Percentiles rank a stretch among this genome's conserved stretches.
These are phyloP conservation scores for Chernovozyma sophiae-reginae DNA, from an alignment of 1,139 yeast species.

Conservation along the genomic window DNA sequence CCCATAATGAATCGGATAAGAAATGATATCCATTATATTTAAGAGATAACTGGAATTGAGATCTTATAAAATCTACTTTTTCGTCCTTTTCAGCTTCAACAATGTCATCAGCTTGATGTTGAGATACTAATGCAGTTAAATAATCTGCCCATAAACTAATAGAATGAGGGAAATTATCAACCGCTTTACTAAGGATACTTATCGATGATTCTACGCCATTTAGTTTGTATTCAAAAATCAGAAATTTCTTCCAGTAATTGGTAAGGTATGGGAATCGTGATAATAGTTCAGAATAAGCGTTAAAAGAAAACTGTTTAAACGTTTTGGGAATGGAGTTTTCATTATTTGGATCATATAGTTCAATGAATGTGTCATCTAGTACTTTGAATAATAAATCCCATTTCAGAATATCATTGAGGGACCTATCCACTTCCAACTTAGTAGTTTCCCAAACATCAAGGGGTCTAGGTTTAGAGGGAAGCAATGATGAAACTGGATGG, in stretches of 20 bases:
- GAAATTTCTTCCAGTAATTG: constrained; percentile 60
- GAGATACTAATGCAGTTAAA: constrained; percentile 44
- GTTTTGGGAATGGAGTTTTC: constrained; percentile 9
- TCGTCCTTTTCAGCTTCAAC: constrained; percentile 14
- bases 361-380: constrained; percentile 14
- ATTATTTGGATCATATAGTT: constrained; percentile 12
- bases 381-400: constrained; percentile 30
- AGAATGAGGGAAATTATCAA: constrained; percentile 50
- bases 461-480: constrained; percentile 10
- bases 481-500: not conserved
- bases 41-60: constrained; percentile 37
- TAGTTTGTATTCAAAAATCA: constrained; percentile 49
- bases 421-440: constrained; percentile 9
- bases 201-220: constrained; percentile 52
- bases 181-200: constrained; percentile 40
- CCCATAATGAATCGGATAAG: constrained; percentile 64
- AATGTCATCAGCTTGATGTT: constrained; percentile 17
- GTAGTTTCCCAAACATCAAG: constrained; percentile 7
- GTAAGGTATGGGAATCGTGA: constrained; percentile 51
- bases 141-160: constrained; percentile 68
- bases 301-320: constrained; percentile 18
- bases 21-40: constrained; percentile 51
- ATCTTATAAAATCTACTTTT: constrained; percentile 24
- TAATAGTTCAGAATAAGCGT: constrained; percentile 31
- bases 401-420: constrained; percentile 22